Percentiles rank a stretch among this genome's conserved stretches.
Conservation (phyloP, 495 filamentous ascomycete species). For the Aspergillus sclerotioniger region DNA sequence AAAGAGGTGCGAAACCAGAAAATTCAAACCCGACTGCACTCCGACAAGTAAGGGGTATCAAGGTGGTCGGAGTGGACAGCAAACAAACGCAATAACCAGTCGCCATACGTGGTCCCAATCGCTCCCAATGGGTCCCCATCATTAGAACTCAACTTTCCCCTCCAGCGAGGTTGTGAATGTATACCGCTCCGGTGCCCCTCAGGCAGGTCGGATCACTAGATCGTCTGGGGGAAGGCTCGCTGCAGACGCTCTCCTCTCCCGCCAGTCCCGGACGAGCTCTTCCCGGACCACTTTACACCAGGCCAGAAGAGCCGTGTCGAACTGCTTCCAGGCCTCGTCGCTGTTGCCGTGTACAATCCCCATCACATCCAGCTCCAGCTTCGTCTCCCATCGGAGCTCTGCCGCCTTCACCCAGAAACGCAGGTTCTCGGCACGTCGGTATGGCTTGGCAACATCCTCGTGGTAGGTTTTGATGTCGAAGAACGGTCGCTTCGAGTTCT, state of each 20-base stretch:
- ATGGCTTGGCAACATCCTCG: constrained; percentile 87
- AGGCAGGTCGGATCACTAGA: constrained; percentile 10
- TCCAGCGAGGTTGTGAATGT: neutral
- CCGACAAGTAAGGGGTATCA: constrained; percentile 29
- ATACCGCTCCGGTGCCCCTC: neutral
- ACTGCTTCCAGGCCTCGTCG: constrained; percentile 67
- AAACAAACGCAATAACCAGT: constrained; percentile 21
- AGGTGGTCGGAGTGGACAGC: constrained; percentile 22
- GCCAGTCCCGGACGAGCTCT: constrained; percentile 68
- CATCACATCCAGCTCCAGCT: constrained; percentile 81
- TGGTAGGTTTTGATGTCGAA: constrained; percentile 89
- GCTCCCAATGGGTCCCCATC: neutral
- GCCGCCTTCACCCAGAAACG: constrained; percentile 95
- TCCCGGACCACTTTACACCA: constrained; percentile 77
- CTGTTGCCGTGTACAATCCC: constrained; percentile 73
- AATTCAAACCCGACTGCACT: constrained; percentile 2
- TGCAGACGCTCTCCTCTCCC: constrained; percentile 21
- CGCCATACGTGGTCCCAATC: constrained; percentile 26
- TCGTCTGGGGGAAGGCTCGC: constrained; percentile 15
- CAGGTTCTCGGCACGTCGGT: constrained; percentile 89
- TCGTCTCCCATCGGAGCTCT: constrained; percentile 88
- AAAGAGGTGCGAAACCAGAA: neutral
- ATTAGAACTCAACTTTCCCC: neutral
- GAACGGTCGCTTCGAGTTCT: constrained; percentile 79
- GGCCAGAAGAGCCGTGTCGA: constrained; percentile 73